A percentile compares a stretch with the other conserved stretches of the same genome.
Evolutionary conservation across 1,284 basidiomycete genomes (phyloP).

Genomic region (Exobasidium cylindrosporum): DNA sequence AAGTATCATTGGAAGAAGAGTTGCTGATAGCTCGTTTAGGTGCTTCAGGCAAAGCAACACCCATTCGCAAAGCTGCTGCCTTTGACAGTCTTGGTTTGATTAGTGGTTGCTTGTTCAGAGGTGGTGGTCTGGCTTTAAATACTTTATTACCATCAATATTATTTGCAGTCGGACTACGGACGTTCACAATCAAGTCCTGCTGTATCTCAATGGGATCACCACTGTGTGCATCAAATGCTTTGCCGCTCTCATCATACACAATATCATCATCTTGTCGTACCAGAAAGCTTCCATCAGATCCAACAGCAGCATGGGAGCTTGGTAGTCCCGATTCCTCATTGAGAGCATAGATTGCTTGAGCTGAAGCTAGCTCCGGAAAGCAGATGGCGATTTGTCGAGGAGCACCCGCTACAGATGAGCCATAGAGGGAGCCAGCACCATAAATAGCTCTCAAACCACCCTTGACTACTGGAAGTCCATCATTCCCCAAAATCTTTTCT

Average conservation of each 20-base stretch:
- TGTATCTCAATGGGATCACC: conserved; percentile 19
- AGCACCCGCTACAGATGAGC: conserved; percentile 18
- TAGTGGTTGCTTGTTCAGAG: conserved; percentile 63
- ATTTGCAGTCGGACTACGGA: neutral
- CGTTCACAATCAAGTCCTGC: conserved; percentile 4
- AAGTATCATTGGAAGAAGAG: conserved; percentile 8
- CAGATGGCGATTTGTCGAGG: conserved; percentile 28
- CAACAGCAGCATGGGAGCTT: neutral
- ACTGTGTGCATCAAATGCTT: conserved; percentile 18
- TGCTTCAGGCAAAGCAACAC: conserved; percentile 33
- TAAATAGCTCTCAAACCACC: conserved; percentile 14
- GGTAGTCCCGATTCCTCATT: conserved; percentile 1
- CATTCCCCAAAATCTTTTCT: neutral
- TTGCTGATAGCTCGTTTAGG: conserved; percentile 13
- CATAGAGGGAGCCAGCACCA: conserved; percentile 32
- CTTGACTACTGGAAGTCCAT: neutral
- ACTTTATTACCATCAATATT: neutral
- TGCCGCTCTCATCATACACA: conserved; percentile 20
- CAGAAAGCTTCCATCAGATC: conserved; percentile 11
- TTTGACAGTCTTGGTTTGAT: conserved; percentile 74
- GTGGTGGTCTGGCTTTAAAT: conserved; percentile 72
- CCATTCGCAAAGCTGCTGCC: conserved; percentile 69
- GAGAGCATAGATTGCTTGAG: conserved; percentile 14
- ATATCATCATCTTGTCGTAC: conserved; percentile 16
- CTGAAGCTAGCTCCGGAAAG: conserved; percentile 26